phyloP scores from a whole-genome alignment of 352 stramenopile species.

The Globisporangium irregulare region DNA sequence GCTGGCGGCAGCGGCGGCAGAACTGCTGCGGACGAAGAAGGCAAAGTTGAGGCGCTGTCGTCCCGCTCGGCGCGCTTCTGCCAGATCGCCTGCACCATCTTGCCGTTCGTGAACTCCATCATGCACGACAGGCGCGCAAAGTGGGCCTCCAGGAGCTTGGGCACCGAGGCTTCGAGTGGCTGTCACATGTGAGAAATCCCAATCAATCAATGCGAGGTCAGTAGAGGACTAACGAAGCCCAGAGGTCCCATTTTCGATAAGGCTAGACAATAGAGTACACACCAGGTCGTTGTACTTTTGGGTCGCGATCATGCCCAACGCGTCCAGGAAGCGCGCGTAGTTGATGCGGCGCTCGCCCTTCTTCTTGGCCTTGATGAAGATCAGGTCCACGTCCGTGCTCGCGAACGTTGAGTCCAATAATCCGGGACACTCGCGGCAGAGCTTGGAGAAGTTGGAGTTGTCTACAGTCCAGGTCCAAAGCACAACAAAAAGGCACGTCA shows the following conservation, averaged over 20 bases:
- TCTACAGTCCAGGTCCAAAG: conserved; percentile 16
- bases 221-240: no score
- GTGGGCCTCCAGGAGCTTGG: conserved; percentile 61
- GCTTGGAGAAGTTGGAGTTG: conserved; percentile 84
- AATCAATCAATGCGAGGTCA: not conserved
- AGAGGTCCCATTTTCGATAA: not conserved
- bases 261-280: conserved; percentile 1
- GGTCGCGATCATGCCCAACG: conserved; percentile 78
- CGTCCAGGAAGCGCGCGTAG: conserved; percentile 82
- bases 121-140: conserved; percentile 64
- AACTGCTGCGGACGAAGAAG: not conserved
- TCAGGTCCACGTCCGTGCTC: conserved; percentile 82
- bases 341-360: conserved; percentile 82
- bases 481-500: no score
- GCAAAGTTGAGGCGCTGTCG: conserved; percentile 12
- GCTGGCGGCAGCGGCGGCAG: conserved; percentile 4
- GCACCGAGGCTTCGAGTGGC: conserved; percentile 57
- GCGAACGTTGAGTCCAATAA: conserved; percentile 57
- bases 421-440: conserved; percentile 72
- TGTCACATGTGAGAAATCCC: conserved; percentile 16
- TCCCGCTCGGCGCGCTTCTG: conserved; percentile 47
- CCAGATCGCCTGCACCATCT: conserved; percentile 65
- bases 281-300: conserved; percentile 82
- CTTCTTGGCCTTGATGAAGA: conserved; percentile 86
- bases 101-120: conserved; percentile 58